Base-by-base conservation (phyloP, 2,329 filamentous ascomycete genomes). In the Nemania abortiva region DNA sequence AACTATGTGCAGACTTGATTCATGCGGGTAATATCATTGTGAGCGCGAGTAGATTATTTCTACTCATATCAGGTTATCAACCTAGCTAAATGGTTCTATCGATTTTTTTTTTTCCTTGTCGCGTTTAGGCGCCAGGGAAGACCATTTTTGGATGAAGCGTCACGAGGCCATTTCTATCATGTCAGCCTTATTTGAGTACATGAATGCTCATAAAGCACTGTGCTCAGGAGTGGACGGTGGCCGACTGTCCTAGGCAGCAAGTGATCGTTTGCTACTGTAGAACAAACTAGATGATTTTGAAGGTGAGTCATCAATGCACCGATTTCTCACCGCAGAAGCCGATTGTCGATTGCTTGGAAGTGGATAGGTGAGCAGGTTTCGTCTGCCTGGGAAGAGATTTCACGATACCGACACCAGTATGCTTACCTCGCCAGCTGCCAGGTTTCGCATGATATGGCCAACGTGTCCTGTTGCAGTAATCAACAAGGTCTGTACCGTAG, bases 271-370 rank as follows among this genome's bases (percentile, higher is more conserved):
- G 29, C 18, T 37, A 39, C 31, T 52, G 6, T 20, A 24, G 5
- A 34, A 34, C 31, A 34, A 34, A 27, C 22, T 2, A 45, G 29
- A 13, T 29, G 20, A 55, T 37, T 15, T 9, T 34, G 13, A n/a
- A 20, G 47, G 37, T 55, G 49, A 60, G 56, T 60, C 63, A 55
- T 49, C 49, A 55, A 39, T 9, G 27, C 34, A 20, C 20, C 20
- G 27, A 20, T 6, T 47, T 53, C 18, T 24, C 42, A 2, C 47
- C 34, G 37, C 11, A n/a, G 37, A 34, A 15, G 55, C 49, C 45
- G 47, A 34, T n/a, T n/a, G n/a, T n/a, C n/a, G n/a, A n/a, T n/a
- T 31, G 37, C 13, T 42, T 42, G 6, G 9, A 3, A 15, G 37
- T 42, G 6, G 9, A 7, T 15, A 9, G 37, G 13, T 15, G 3